These are phyloP conservation scores for Adenanthera pavonina DNA, from an alignment of 306 rosid species.

Conservation along the genomic window DNA sequence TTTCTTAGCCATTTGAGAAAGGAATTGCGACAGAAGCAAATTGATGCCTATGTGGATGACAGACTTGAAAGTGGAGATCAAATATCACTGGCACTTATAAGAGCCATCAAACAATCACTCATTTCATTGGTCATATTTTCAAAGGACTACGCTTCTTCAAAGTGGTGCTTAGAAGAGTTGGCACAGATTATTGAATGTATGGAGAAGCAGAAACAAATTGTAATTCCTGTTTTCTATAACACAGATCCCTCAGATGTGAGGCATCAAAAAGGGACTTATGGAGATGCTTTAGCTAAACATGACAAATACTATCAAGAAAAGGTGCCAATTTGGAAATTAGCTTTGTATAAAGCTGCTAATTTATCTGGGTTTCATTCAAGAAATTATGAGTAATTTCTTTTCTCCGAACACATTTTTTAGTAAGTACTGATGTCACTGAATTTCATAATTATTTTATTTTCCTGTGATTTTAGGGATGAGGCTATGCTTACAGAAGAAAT, in stretches of 20 bases:
- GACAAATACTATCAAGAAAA: neutral
- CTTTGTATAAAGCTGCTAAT: neutral
- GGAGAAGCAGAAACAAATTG: neutral
- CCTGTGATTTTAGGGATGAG: neutral
- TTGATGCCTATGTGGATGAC: constrained; percentile 5
- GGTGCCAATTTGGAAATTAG: neutral
- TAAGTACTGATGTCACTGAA: neutral
- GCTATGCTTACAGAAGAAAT: neutral
- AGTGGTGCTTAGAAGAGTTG: constrained; percentile 27
- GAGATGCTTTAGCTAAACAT: neutral
- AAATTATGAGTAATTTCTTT: neutral
- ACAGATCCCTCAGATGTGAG: constrained; percentile 4
- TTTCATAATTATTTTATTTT: neutral
- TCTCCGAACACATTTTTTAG: neutral
- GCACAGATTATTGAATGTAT: neutral
- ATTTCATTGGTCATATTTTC: constrained; percentile 17
- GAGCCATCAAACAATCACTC: neutral
- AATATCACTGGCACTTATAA: neutral
- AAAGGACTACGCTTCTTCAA: neutral
- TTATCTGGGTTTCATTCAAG: neutral
- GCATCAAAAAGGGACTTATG: neutral
- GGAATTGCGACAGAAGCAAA: neutral
- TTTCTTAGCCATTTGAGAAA: neutral
- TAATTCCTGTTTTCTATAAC: constrained; percentile 1
- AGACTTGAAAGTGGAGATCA: constrained; percentile 9